Percentiles rank a stretch among this genome's conserved stretches.
These are phyloP conservation scores for Pseudogymnoascus pannorum DNA, from an alignment of 2,329 filamentous ascomycete genomes.

Conservation along the genomic window DNA sequence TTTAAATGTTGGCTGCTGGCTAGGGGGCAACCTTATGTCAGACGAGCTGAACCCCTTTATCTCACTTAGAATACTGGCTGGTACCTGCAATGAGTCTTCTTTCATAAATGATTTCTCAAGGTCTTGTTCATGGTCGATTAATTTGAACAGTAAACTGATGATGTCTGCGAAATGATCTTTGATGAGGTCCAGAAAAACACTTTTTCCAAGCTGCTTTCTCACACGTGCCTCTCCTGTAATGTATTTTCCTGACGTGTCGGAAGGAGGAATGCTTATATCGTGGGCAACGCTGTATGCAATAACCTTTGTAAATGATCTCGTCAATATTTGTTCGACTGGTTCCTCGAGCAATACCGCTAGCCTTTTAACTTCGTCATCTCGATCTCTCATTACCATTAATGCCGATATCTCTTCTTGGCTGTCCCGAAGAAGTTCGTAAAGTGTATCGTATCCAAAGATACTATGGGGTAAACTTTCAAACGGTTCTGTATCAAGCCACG, in stretches of 20 bases:
- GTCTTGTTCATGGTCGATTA: conserved; percentile 69
- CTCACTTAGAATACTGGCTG: conserved; percentile 55
- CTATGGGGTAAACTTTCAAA: conserved; percentile 70
- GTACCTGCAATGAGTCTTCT: conserved; percentile 49
- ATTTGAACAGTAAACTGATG: conserved; percentile 66
- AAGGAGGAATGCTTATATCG: conserved; percentile 48
- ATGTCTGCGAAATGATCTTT: conserved; percentile 69
- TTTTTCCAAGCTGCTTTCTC: conserved; percentile 60
- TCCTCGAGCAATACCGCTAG: conserved; percentile 52
- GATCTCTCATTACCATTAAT: conserved; percentile 73
- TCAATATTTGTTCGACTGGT: conserved; percentile 51
- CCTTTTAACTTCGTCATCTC: conserved; percentile 53
- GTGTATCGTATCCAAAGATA: conserved; percentile 71
- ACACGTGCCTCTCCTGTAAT: conserved; percentile 58
- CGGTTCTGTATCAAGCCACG: conserved; percentile 67
- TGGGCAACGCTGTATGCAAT: conserved; percentile 79
- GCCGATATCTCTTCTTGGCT: conserved; percentile 72
- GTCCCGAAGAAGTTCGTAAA: conserved; percentile 62
- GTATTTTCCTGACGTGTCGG: conserved; percentile 34
- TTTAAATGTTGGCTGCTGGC: conserved; percentile 81
- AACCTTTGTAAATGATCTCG: conserved; percentile 65
- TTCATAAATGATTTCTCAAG: conserved; percentile 61
- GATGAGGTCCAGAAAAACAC: conserved; percentile 55
- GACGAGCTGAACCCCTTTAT: conserved; percentile 68
- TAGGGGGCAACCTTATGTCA: conserved; percentile 56